Evolutionary conservation across 2,329 filamentous ascomycete genomes (phyloP).

Genomic region (Colletotrichum kahawae): DNA sequence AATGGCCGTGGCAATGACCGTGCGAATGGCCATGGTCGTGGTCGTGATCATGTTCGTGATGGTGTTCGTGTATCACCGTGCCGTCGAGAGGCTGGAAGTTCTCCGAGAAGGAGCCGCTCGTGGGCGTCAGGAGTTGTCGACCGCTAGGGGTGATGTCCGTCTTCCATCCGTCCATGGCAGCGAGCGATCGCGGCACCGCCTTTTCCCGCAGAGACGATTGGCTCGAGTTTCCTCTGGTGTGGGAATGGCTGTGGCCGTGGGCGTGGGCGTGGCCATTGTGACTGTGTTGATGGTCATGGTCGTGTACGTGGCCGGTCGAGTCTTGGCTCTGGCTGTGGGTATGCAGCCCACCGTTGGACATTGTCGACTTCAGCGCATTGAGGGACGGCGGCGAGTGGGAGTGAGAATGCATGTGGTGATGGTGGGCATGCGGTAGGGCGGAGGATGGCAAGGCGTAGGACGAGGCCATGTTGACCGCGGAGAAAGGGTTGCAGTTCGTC

Average conservation of each 20-base stretch:
- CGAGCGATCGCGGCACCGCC: conserved; percentile 34
- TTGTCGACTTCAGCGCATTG: conserved; percentile 39
- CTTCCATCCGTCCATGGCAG: conserved; percentile 44
- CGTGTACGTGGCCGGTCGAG: conserved; percentile 27
- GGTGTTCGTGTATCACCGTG: conserved; percentile 16
- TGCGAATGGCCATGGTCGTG: conserved; percentile 29
- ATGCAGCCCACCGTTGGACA: conserved; percentile 29
- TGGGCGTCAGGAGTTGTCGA: conserved; percentile 41
- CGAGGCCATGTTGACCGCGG: conserved; percentile 47
- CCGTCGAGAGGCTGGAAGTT: conserved; percentile 19
- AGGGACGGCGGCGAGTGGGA: conserved; percentile 43
- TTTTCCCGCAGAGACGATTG: conserved; percentile 31
- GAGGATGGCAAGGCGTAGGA: conserved; percentile 60
- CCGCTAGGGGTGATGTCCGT: conserved; percentile 45
- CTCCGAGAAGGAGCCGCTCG: conserved; percentile 10
- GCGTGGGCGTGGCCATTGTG: conserved; percentile 30
- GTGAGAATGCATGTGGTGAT: conserved; percentile 46
- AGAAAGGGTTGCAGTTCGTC: neutral
- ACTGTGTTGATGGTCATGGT: conserved; percentile 26
- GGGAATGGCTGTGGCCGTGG: conserved; percentile 33
- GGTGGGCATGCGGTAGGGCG: conserved; percentile 52
- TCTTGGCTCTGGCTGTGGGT: conserved; percentile 30
- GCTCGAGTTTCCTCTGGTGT: conserved; percentile 6
- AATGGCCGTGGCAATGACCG: conserved; percentile 27
- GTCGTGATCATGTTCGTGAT: conserved; percentile 31